phyloP scores from a whole-genome alignment of 2,329 filamentous ascomycete genomes.

The Cadophora malorum region DNA sequence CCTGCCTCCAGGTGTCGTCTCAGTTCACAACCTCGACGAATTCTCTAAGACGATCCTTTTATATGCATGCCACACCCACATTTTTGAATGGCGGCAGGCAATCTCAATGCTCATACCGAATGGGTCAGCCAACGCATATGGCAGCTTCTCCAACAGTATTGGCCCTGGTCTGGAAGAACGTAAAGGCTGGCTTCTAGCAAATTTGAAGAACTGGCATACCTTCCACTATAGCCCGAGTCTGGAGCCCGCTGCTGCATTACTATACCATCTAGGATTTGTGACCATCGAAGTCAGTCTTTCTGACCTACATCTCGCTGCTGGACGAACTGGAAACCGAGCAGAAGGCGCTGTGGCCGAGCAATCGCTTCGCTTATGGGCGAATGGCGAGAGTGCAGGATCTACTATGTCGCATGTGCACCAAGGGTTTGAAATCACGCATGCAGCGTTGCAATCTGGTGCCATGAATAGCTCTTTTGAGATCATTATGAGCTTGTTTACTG shows the following conservation, averaged over 20 bases:
- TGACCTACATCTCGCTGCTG: background rate
- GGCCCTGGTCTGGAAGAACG: constrained; percentile 7
- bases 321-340: background rate
- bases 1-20: background rate
- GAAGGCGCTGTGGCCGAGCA: background rate
- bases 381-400: background rate
- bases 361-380: background rate
- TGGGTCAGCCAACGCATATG: background rate
- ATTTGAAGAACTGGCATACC: constrained; percentile 4
- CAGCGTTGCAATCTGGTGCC: background rate
- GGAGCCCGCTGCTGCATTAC: background rate
- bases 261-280: constrained; percentile 4
- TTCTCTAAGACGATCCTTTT: background rate
- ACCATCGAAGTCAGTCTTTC: background rate
- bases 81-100: background rate
- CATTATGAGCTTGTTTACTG: constrained; percentile 9
- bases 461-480: constrained; percentile 13
- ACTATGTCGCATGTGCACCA: background rate
- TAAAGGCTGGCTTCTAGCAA: background rate
- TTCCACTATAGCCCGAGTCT: constrained; percentile 2
- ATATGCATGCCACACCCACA: background rate
- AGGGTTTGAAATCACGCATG: background rate
- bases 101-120: background rate
- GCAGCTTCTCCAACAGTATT: background rate
- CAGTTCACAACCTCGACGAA: background rate